A percentile compares a stretch with the other conserved stretches of the same genome.
These are phyloP conservation scores for Zygotorulaspora chibaensis DNA, from an alignment of 805 yeast species.

Conservation along the genomic window DNA sequence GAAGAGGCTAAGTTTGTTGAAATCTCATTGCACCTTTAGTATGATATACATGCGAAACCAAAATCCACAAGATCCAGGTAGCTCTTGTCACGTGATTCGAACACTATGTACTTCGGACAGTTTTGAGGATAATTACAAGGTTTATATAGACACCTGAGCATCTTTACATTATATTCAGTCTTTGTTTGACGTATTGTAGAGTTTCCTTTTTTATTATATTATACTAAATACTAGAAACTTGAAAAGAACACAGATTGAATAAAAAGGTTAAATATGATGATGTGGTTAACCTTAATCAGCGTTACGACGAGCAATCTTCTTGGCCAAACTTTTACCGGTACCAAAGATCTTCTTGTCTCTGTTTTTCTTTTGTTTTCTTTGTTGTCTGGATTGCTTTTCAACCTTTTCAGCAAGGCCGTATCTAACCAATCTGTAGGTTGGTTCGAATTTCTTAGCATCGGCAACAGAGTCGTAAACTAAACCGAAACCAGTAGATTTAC, in stretches of 20 bases:
- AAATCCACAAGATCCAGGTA: too few relatives aligned
- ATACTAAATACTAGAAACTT: slow-evolving; percentile 18
- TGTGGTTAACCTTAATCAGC: slow-evolving; percentile 53
- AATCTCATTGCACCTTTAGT: too few relatives aligned
- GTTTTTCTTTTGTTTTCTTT: slow-evolving; percentile 99
- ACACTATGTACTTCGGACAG: too few relatives aligned
- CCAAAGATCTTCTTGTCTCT: slow-evolving; percentile 99
- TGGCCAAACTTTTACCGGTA: slow-evolving; percentile 93
- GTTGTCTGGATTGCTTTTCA: slow-evolving; percentile 98
- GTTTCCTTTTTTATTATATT: slow-evolving; percentile 17
- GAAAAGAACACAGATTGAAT: slow-evolving; percentile 13
- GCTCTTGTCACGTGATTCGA: background rate
- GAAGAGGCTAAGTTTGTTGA: too few relatives aligned
- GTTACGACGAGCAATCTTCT: slow-evolving; percentile 85
- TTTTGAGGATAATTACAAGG: background rate
- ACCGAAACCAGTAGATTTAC: slow-evolving; percentile 99
- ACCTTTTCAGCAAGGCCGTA: slow-evolving; percentile 95
- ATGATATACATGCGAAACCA: too few relatives aligned
- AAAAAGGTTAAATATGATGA: slow-evolving; percentile 10
- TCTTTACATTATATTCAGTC: background rate
- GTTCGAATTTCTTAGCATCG: slow-evolving; percentile 98
- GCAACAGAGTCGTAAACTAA: slow-evolving; percentile 96
- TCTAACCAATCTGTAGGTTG: slow-evolving; percentile 98
- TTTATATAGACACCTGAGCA: background rate
- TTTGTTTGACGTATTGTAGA: slow-evolving; percentile 11